Evolutionary conservation across 768 basidiomycete species (phyloP).

Genomic region (Xerocomus spinulosus): DNA sequence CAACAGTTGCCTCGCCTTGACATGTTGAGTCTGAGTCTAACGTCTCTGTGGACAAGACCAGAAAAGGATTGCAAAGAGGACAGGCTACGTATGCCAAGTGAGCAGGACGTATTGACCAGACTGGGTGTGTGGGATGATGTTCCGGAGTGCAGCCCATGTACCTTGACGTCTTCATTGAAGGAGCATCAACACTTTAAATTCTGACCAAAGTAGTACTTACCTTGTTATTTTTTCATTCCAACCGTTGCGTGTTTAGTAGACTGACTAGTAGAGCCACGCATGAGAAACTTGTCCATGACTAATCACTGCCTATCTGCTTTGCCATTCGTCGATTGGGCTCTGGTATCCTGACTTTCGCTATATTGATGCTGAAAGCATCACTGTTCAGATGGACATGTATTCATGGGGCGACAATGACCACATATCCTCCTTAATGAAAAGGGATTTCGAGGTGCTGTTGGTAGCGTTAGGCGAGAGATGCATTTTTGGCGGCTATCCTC

Average conservation of each 20-base stretch:
- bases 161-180: background rate
- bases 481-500: constrained; percentile 61
- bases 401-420: constrained; percentile 53
- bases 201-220: no score
- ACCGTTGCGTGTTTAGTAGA: no score
- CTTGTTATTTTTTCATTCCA: background rate
- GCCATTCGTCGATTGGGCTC: no score
- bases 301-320: no score
- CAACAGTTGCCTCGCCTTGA: constrained; percentile 12
- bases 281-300: no score
- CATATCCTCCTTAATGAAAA: constrained; percentile 53
- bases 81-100: background rate
- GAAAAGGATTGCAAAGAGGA: constrained; percentile 3
- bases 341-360: no score
- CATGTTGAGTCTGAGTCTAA: constrained; percentile 7
- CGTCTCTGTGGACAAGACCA: constrained; percentile 6
- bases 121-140: constrained; percentile 15
- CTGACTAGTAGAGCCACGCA: no score
- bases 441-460: constrained; percentile 27
- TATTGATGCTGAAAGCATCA: no score
- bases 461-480: constrained; percentile 43
- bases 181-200: background rate
- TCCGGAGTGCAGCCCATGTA: background rate
- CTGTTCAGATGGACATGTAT: constrained; percentile 49
- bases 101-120: constrained; percentile 18